These are phyloP conservation scores for Phytophthora sojae DNA, from an alignment of 352 stramenopile species.

Conservation along the genomic window DNA sequence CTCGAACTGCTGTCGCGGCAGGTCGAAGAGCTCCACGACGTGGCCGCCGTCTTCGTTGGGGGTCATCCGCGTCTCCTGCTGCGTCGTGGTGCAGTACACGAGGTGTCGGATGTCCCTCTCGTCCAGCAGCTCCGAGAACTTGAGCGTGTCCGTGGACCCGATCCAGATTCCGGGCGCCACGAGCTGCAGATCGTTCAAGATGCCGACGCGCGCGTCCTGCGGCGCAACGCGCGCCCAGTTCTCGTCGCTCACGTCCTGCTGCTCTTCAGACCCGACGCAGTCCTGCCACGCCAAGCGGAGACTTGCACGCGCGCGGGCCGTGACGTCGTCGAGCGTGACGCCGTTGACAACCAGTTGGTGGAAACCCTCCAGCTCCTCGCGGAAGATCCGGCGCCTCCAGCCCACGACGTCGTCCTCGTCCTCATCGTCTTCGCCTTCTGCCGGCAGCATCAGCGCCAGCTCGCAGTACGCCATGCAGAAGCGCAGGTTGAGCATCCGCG, in stretches of 20 bases:
- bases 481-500: constrained; percentile 21
- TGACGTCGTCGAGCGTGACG: constrained; percentile 16
- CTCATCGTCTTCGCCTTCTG: neutral
- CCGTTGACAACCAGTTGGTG: constrained; percentile 9
- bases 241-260: neutral
- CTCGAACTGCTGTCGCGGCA: constrained; percentile 23
- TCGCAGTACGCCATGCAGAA: constrained; percentile 23
- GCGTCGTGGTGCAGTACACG: constrained; percentile 23
- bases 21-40: constrained; percentile 15
- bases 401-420: too few relatives aligned
- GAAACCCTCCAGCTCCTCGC: constrained; percentile 16
- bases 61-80: constrained; percentile 5
- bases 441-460: constrained; percentile 19
- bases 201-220: constrained; percentile 20
- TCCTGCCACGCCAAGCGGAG: constrained; percentile 14
- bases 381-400: constrained; percentile 12
- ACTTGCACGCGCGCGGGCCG: constrained; percentile 21
- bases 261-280: neutral
- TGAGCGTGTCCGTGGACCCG: constrained; percentile 37
- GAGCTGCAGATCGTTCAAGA: constrained; percentile 43
- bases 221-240: constrained; percentile 14
- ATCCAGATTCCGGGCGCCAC: constrained; percentile 46
- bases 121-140: constrained; percentile 12
- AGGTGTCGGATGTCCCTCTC: constrained; percentile 13
- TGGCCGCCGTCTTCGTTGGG: constrained; percentile 1